A percentile compares a stretch with the other conserved stretches of the same genome.
Evolutionary conservation across 2,329 filamentous ascomycete genomes (phyloP).

Genomic region (Alternaria conjuncta): DNA sequence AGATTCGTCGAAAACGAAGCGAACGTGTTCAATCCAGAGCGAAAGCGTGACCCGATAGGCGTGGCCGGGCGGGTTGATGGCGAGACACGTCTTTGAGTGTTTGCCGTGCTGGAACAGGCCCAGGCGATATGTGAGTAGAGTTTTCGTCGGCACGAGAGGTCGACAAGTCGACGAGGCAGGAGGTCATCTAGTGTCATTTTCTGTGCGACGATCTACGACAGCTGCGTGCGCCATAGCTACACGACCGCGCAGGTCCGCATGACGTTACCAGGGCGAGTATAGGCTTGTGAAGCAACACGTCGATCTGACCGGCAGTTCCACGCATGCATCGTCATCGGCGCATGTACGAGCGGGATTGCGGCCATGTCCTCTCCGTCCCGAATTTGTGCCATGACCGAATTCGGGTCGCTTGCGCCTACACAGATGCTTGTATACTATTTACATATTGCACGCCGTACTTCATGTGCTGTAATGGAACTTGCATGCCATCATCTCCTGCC

Average conservation of each 20-base stretch:
- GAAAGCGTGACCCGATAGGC: slow-evolving; percentile 25
- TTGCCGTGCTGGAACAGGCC: slow-evolving; percentile 10
- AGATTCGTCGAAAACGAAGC: slow-evolving; percentile 64
- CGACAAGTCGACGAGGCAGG: slow-evolving; percentile 18
- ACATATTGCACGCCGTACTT: not conserved
- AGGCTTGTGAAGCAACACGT: slow-evolving; percentile 19
- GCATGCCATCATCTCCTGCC: not conserved
- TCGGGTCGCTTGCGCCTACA: not conserved
- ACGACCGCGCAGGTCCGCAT: slow-evolving; percentile 33
- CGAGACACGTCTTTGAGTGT: slow-evolving; percentile 13
- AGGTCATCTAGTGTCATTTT: slow-evolving; percentile 22
- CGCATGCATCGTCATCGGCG: slow-evolving; percentile 9
- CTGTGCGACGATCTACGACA: slow-evolving; percentile 33
- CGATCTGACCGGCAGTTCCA: slow-evolving; percentile 7
- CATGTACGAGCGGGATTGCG: not conserved
- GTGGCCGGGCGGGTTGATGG: not conserved
- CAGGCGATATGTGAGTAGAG: slow-evolving; percentile 16
- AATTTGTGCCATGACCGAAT: not conserved
- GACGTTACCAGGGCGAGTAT: slow-evolving; percentile 25
- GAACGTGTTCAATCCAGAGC: slow-evolving; percentile 33
- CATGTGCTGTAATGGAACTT: not conserved
- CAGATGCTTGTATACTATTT: not conserved
- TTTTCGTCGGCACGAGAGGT: slow-evolving; percentile 9
- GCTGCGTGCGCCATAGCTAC: slow-evolving; percentile 25
- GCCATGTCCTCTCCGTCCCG: not conserved